These are phyloP conservation scores for Fusarium tuaranense DNA, from an alignment of 2,329 filamentous ascomycete species.

Conservation along the genomic window DNA sequence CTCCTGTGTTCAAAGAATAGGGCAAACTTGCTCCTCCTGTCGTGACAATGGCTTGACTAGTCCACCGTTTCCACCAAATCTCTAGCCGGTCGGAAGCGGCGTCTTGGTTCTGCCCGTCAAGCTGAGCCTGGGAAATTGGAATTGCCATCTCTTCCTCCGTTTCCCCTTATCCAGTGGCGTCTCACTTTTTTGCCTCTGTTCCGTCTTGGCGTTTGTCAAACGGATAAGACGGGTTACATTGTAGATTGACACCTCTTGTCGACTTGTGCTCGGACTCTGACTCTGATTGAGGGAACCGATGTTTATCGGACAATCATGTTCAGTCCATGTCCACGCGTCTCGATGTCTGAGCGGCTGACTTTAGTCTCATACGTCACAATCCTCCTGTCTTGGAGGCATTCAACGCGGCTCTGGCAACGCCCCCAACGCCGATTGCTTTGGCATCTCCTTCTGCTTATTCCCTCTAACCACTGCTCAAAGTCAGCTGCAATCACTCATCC, in stretches of 20 bases:
- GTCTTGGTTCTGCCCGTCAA: neutral
- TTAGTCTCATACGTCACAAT: neutral
- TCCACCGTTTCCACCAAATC: neutral
- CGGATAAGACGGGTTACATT: slow-evolving; percentile 2
- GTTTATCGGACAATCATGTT: neutral
- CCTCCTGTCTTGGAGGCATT: neutral
- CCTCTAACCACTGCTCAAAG: slow-evolving; percentile 46
- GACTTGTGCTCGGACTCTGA: neutral
- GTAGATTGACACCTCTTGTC: neutral
- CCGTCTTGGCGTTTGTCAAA: neutral
- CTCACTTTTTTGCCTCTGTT: neutral
- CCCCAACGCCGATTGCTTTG: neutral
- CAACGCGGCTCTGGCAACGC: neutral
- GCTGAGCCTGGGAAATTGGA: neutral
- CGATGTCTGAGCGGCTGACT: neutral
- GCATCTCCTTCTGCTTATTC: slow-evolving; percentile 43
- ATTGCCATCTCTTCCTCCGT: neutral
- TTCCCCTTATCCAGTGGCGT: neutral
- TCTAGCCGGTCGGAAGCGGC: neutral
- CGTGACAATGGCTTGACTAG: neutral
- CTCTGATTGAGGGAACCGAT: neutral
- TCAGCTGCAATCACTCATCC: neutral
- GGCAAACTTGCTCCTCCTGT: neutral
- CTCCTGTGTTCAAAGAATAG: neutral
- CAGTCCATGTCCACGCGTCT: neutral